Evolutionary conservation across 2,329 filamentous ascomycete genomes (phyloP).

Genomic region (Coniella lustricola): DNA sequence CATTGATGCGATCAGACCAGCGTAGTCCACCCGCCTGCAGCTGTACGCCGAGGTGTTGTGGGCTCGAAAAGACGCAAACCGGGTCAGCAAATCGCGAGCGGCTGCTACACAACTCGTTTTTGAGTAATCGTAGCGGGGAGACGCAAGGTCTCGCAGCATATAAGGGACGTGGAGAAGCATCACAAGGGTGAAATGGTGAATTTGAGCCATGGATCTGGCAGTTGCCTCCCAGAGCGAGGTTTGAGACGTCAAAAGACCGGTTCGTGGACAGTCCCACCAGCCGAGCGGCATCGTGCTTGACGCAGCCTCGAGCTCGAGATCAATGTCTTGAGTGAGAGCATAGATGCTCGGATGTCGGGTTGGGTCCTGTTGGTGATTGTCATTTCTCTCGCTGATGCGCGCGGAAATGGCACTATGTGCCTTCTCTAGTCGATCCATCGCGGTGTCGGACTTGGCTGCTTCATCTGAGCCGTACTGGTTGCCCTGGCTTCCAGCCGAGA

Average conservation of each 20-base stretch:
- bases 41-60: slow-evolving; percentile 30
- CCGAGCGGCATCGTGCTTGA: slow-evolving; percentile 32
- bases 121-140: slow-evolving; percentile 38
- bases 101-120: slow-evolving; percentile 41
- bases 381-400: slow-evolving; percentile 42
- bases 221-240: slow-evolving; percentile 25
- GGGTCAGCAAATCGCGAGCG: slow-evolving; percentile 42
- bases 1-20: slow-evolving; percentile 43
- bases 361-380: slow-evolving; percentile 16
- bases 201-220: slow-evolving; percentile 36
- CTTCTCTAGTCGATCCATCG: slow-evolving; percentile 37
- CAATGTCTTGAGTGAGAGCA: slow-evolving; percentile 35
- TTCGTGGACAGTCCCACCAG: slow-evolving; percentile 41
- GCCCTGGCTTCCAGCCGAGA: slow-evolving; percentile 37
- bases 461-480: slow-evolving; percentile 29
- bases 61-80: slow-evolving; percentile 40
- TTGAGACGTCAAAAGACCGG: slow-evolving; percentile 18
- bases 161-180: slow-evolving; percentile 49
- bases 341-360: slow-evolving; percentile 28
- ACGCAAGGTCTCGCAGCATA: slow-evolving; percentile 36
- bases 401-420: slow-evolving; percentile 35
- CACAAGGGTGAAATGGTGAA: slow-evolving; percentile 44
- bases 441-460: slow-evolving; percentile 25
- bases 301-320: slow-evolving; percentile 39
- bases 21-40: slow-evolving; percentile 45